Percentiles rank a stretch among this genome's conserved stretches.
Conservation (phyloP, 2,329 filamentous ascomycete genomes). For the Aureobasidium lini region DNA sequence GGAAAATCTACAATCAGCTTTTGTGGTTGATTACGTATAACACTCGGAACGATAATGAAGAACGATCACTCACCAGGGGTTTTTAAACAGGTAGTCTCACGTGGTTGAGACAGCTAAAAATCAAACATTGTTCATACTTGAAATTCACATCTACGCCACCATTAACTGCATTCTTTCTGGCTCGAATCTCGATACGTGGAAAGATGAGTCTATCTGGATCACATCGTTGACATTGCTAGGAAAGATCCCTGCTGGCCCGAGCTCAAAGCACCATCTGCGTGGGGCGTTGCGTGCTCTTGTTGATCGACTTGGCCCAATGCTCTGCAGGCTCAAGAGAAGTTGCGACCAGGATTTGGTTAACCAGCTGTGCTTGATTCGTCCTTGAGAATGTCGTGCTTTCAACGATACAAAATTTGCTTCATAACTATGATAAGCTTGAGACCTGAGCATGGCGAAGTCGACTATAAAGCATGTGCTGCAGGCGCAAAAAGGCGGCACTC, state of each 20-base stretch:
- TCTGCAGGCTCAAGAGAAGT: neutral
- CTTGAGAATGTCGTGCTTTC: neutral
- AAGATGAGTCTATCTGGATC: too few species aligned
- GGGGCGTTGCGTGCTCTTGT: neutral
- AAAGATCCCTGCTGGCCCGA: neutral
- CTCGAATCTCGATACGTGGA: too few species aligned
- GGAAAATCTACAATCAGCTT: neutral
- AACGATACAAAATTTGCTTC: neutral
- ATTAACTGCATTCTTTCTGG: neutral
- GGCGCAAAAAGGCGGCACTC: neutral
- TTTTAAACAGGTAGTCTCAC: neutral
- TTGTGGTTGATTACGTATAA: neutral
- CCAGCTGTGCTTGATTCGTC: neutral
- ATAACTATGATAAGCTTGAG: neutral
- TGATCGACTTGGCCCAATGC: neutral
- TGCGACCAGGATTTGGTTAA: neutral
- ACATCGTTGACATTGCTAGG: too few species aligned
- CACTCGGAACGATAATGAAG: conserved; percentile 5
- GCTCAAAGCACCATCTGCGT: neutral
- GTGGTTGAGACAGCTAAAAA: neutral
- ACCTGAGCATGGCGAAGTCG: neutral
- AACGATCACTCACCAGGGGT: neutral
- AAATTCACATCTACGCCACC: neutral
- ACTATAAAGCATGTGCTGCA: neutral
- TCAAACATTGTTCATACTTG: neutral